Percentiles rank a stretch among this genome's conserved stretches.
phyloP scores from a whole-genome alignment of 805 yeast species.

The Groenewaldozyma salmanticensis region DNA sequence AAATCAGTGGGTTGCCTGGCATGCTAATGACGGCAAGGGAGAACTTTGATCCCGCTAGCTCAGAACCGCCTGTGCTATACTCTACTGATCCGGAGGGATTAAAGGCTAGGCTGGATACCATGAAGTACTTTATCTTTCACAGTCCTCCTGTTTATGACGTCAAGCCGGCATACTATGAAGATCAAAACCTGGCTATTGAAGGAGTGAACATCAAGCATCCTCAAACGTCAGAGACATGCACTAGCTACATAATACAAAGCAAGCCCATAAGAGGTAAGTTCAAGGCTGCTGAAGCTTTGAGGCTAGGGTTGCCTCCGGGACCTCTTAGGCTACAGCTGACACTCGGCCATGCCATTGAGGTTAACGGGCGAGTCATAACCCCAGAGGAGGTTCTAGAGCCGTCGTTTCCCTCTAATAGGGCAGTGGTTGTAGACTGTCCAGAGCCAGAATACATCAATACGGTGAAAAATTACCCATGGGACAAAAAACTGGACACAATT shows the following conservation, averaged over 20 bases:
- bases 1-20: constrained; percentile 92
- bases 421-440: constrained; percentile 71
- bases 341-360: constrained; percentile 49
- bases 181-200: constrained; percentile 19
- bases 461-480: constrained; percentile 5
- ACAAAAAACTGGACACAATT: constrained; percentile 15
- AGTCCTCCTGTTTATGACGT: constrained; percentile 33
- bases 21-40: constrained; percentile 72
- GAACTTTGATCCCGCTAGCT: not conserved
- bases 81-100: not conserved
- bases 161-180: constrained; percentile 22
- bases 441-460: constrained; percentile 33
- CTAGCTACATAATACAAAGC: constrained; percentile 50
- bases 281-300: constrained; percentile 51
- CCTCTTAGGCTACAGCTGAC: constrained; percentile 48
- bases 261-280: constrained; percentile 71
- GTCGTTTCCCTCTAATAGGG: constrained; percentile 45
- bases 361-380: constrained; percentile 45
- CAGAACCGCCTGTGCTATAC: not conserved
- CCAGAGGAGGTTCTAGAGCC: constrained; percentile 70
- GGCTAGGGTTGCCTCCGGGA: constrained; percentile 62
- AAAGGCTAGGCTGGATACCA: constrained; percentile 37
- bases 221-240: not conserved
- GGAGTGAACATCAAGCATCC: constrained; percentile 15
- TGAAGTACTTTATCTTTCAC: constrained; percentile 83